These are phyloP conservation scores for Fusarium staphyleae DNA, from an alignment of 2,329 filamentous ascomycete genomes.

Conservation along the genomic window DNA sequence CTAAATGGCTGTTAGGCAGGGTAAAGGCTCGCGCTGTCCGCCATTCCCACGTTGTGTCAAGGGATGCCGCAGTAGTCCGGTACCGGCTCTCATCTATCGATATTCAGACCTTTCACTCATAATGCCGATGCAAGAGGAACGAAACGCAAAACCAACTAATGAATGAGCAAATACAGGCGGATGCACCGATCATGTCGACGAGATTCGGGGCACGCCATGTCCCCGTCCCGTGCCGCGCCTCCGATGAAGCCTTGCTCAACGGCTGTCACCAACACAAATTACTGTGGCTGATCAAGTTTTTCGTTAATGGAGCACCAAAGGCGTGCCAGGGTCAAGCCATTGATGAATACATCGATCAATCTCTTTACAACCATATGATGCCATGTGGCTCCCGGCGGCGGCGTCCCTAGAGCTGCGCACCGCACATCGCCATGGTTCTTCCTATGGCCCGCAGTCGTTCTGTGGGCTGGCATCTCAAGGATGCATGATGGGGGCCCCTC, in stretches of 20 bases:
- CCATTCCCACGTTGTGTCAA: slow-evolving; percentile 18
- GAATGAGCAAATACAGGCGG: slow-evolving; percentile 7
- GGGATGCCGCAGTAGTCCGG: slow-evolving; percentile 9
- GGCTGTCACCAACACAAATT: slow-evolving; percentile 9
- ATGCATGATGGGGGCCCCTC: slow-evolving; percentile 35
- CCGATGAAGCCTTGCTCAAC: slow-evolving; percentile 20
- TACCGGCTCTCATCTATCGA: slow-evolving; percentile 9
- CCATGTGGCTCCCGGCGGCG: neutral
- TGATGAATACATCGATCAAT: slow-evolving; percentile 2
- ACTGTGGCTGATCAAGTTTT: slow-evolving; percentile 12
- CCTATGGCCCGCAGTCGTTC: slow-evolving; percentile 7
- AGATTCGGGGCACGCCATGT: slow-evolving; percentile 5
- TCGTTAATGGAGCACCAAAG: slow-evolving; percentile 9
- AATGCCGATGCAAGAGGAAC: slow-evolving; percentile 11
- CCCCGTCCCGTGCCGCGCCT: slow-evolving; percentile 17
- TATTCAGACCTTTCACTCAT: slow-evolving; percentile 22
- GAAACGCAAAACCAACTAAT: slow-evolving; percentile 8
- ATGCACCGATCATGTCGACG: slow-evolving; percentile 6
- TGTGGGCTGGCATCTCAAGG: slow-evolving; percentile 20
- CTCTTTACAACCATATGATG: slow-evolving; percentile 4
- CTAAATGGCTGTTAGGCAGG: no score
- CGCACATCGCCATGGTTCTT: slow-evolving; percentile 8
- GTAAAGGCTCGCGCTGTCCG: slow-evolving; percentile 11
- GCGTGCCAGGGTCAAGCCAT: neutral
- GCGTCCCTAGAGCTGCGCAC: slow-evolving; percentile 1